phyloP scores from a whole-genome alignment of 1,139 yeast genomes.

The Taphrina flavorubra region DNA sequence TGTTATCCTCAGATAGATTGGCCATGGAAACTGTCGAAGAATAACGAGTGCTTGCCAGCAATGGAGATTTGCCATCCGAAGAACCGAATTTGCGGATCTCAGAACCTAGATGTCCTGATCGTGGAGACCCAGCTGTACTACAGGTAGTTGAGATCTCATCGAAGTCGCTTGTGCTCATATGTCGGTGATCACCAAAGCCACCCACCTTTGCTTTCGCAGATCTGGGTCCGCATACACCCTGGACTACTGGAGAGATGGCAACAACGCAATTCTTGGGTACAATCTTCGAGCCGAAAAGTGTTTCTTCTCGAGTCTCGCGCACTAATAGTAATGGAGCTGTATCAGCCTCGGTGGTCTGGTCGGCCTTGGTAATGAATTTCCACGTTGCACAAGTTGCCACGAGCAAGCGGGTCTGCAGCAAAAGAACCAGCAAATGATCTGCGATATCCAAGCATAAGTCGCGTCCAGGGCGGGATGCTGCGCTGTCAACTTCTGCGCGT shows the following conservation, averaged over 20 bases:
- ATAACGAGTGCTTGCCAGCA: constrained; percentile 7
- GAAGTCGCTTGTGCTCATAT: background rate
- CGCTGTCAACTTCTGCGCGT: background rate
- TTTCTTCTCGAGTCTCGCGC: constrained; percentile 28
- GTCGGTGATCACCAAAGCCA: background rate
- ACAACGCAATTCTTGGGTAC: constrained; percentile 28
- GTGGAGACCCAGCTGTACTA: constrained; percentile 9
- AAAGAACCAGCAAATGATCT: constrained; percentile 15
- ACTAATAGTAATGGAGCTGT: constrained; percentile 24
- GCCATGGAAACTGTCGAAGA: constrained; percentile 18
- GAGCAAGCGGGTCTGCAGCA: constrained; percentile 34
- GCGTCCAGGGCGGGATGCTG: background rate
- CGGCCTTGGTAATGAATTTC: background rate
- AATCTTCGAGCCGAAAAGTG: constrained; percentile 33
- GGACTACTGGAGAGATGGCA: constrained; percentile 18
- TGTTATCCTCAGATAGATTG: constrained; percentile 5
- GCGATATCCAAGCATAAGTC: background rate
- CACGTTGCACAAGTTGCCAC: constrained; percentile 18
- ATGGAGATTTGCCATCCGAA: constrained; percentile 12
- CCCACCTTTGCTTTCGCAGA: background rate
- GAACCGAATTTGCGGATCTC: constrained; percentile 10
- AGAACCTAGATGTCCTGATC: background rate
- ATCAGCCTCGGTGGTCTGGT: background rate
- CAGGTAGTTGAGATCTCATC: background rate
- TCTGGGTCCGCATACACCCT: background rate